Percentiles rank a stretch among this genome's conserved stretches.
Evolutionary conservation across 169 alveolate genomes (phyloP).

Genomic region (Eimeria maxima): DNA sequence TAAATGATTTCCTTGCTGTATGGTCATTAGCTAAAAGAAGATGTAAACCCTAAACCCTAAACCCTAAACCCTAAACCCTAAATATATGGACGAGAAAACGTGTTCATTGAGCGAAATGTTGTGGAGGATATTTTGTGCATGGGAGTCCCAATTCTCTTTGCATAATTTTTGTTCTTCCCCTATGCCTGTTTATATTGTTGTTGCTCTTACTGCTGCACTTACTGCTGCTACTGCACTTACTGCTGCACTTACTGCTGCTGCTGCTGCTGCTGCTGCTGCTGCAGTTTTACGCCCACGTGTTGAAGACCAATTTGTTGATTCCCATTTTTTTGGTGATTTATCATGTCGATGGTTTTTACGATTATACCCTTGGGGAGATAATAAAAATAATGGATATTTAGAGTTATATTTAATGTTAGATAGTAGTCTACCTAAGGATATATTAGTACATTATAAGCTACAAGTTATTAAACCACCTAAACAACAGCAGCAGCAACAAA

Average conservation of each 20-base stretch:
- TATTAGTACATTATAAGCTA: constrained; percentile 72
- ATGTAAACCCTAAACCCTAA: neutral
- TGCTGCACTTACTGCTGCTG: constrained; percentile 40
- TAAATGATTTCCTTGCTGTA: neutral
- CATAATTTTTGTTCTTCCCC: too few species aligned
- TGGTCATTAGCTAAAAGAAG: neutral
- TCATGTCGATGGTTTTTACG: constrained; percentile 61
- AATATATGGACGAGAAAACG: too few species aligned
- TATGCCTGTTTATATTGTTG: too few species aligned
- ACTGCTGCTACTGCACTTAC: constrained; percentile 17
- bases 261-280: constrained; percentile 54
- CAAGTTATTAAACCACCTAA: constrained; percentile 20
- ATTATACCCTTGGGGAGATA: constrained; percentile 70
- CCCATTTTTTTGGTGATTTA: constrained; percentile 36
- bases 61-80: too few species aligned
- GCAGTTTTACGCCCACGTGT: constrained; percentile 62
- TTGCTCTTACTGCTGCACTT: neutral
- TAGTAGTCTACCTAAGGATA: constrained; percentile 20
- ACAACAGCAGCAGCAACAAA: constrained; percentile 15
- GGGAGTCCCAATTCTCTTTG: too few species aligned
- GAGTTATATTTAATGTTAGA: constrained; percentile 73
- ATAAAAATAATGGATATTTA: constrained; percentile 20
- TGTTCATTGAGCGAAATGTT: too few species aligned
- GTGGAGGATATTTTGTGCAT: too few species aligned
- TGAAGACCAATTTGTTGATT: constrained; percentile 73